Percentiles rank a stretch among this genome's conserved stretches.
Evolutionary conservation across 805 yeast species (phyloP).

Genomic region (Sungouiella blattae): DNA sequence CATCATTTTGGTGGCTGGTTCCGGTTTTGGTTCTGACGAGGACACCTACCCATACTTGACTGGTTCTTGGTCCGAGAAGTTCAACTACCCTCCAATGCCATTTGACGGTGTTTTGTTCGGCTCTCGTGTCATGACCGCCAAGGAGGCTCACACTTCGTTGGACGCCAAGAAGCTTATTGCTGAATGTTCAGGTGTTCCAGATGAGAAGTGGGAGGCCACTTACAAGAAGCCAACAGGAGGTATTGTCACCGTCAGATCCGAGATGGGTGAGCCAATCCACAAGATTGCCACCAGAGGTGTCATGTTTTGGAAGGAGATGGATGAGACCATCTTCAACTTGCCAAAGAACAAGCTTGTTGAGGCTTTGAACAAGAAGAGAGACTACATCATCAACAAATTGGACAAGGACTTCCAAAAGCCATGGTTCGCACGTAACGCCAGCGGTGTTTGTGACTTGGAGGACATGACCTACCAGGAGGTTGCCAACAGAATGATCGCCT

Average conservation of each 20-base stretch:
- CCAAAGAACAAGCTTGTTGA: slow-evolving; percentile 86
- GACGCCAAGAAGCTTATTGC: slow-evolving; percentile 93
- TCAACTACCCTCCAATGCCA: slow-evolving; percentile 97
- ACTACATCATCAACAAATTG: slow-evolving; percentile 76
- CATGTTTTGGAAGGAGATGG: slow-evolving; percentile 94
- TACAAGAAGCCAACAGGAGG: slow-evolving; percentile 97
- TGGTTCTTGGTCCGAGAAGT: slow-evolving; percentile 90
- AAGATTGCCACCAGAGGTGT: slow-evolving; percentile 98
- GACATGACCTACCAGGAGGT: slow-evolving; percentile 96
- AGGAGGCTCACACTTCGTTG: slow-evolving; percentile 90
- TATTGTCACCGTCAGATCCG: slow-evolving; percentile 90
- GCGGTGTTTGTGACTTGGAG: slow-evolving; percentile 83
- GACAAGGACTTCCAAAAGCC: slow-evolving; percentile 97
- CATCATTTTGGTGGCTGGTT: slow-evolving; percentile 91
- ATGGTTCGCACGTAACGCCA: slow-evolving; percentile 84
- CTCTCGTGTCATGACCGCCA: slow-evolving; percentile 95
- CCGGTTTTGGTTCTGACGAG: slow-evolving; percentile 96
- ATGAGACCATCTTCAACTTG: slow-evolving; percentile 84
- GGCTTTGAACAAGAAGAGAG: slow-evolving; percentile 78
- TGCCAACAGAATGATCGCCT: slow-evolving; percentile 79
- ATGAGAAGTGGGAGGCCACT: slow-evolving; percentile 86
- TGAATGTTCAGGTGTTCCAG: slow-evolving; percentile 85
- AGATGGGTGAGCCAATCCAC: slow-evolving; percentile 99
- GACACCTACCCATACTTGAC: slow-evolving; percentile 97
- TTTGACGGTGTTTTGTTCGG: slow-evolving; percentile 96